Evolutionary conservation across 2,329 filamentous ascomycete species (phyloP).

Genomic region (Zasmidium angulare): DNA sequence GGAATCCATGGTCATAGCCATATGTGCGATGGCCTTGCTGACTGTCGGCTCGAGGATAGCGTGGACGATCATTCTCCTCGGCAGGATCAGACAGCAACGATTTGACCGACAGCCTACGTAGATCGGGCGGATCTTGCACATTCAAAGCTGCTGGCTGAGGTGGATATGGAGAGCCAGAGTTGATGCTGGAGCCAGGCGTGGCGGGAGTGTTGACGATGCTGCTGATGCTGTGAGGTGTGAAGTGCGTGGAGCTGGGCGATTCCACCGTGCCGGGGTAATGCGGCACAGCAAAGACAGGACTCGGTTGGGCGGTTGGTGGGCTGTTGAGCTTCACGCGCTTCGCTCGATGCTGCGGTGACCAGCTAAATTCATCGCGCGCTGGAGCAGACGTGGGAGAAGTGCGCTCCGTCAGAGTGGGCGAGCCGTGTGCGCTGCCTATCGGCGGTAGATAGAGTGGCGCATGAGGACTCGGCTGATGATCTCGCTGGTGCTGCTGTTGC

Average conservation of each 20-base stretch:
- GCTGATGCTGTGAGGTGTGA: constrained; percentile 43
- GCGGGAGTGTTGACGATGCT: constrained; percentile 41
- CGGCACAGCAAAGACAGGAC: constrained; percentile 28
- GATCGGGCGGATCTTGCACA: constrained; percentile 42
- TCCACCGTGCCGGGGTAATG: constrained; percentile 33
- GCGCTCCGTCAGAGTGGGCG: constrained; percentile 12
- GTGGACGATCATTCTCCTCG: constrained; percentile 29
- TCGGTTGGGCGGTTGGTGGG: constrained; percentile 15
- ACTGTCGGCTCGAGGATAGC: constrained; percentile 15
- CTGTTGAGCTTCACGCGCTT: constrained; percentile 37
- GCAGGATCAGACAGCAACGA: constrained; percentile 60
- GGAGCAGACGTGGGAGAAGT: constrained; percentile 21
- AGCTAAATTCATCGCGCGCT: constrained; percentile 27
- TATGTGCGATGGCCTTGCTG: constrained; percentile 48
- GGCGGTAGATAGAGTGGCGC: neutral
- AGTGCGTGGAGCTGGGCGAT: constrained; percentile 37
- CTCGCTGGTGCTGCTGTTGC: constrained; percentile 4
- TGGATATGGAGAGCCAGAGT: constrained; percentile 30
- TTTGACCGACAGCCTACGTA: constrained; percentile 62
- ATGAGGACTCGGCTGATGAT: neutral
- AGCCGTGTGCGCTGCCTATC: constrained; percentile 6
- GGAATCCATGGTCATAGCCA: constrained; percentile 69
- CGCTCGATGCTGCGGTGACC: constrained; percentile 37
- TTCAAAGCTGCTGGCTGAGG: constrained; percentile 13
- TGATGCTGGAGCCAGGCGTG: constrained; percentile 42